A percentile compares a stretch with the other conserved stretches of the same genome.
These are phyloP conservation scores for Rhizophora mangle DNA, from an alignment of 345 rosid genomes.

Conservation along the genomic window DNA sequence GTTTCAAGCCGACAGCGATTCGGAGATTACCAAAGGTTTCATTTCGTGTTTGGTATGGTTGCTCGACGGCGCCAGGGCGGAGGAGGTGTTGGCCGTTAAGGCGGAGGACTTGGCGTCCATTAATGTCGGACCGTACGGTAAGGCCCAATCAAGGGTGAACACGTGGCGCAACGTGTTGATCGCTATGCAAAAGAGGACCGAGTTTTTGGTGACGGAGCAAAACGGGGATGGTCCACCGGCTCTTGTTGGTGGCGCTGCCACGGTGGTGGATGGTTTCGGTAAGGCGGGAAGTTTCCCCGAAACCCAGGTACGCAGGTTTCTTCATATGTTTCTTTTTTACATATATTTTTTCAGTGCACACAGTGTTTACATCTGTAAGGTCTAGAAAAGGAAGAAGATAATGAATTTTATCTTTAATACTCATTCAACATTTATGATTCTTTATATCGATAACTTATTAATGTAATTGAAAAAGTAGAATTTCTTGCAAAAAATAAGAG, in stretches of 20 bases:
- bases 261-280: background rate
- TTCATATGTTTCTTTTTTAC: background rate
- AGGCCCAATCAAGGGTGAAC: slow-evolving; percentile 63
- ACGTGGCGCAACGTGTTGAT: slow-evolving; percentile 79
- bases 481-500: no score
- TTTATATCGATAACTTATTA: no score
- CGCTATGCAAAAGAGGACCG: slow-evolving; percentile 56
- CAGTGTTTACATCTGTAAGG: no score
- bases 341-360: background rate
- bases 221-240: slow-evolving; percentile 2
- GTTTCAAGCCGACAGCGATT: slow-evolving; percentile 79
- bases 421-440: no score
- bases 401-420: no score
- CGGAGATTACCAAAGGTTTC: slow-evolving; percentile 82
- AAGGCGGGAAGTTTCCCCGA: background rate
- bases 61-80: slow-evolving; percentile 74
- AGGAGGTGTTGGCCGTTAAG: slow-evolving; percentile 62
- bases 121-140: slow-evolving; percentile 68
- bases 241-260: background rate
- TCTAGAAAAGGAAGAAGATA: no score
- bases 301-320: slow-evolving; percentile 19
- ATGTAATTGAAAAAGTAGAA: no score
- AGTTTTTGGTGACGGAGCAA: slow-evolving; percentile 23
- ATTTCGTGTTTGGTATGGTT: slow-evolving; percentile 69
- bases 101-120: slow-evolving; percentile 65